phyloP scores from a whole-genome alignment of 306 rosid genomes.

The Prunus mume region DNA sequence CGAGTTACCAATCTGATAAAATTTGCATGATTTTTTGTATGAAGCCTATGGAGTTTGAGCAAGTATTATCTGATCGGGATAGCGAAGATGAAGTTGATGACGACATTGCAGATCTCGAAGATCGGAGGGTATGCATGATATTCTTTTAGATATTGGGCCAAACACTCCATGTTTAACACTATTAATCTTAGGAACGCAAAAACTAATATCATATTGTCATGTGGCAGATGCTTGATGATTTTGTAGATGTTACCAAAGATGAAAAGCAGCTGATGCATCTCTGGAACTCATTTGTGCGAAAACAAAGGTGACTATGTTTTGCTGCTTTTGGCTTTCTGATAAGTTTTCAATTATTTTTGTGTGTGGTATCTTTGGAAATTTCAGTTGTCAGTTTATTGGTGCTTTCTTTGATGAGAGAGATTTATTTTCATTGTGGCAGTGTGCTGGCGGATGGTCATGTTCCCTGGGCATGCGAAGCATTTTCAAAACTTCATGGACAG shows the following conservation, averaged over 20 bases:
- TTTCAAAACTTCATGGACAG: constrained; percentile 76
- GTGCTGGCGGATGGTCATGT: constrained; percentile 97
- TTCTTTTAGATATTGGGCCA: neutral
- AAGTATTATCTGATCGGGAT: constrained; percentile 83
- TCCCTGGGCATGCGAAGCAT: constrained; percentile 98
- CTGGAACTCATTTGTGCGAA: constrained; percentile 94
- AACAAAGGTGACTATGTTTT: constrained; percentile 63
- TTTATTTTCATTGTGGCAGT: constrained; percentile 40
- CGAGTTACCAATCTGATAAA: neutral
- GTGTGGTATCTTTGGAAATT: constrained; percentile 4
- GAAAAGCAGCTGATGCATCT: constrained; percentile 98
- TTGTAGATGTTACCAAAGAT: constrained; percentile 93
- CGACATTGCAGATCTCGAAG: constrained; percentile 93
- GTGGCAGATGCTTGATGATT: constrained; percentile 98
- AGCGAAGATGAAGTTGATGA: constrained; percentile 96
- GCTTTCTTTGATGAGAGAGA: neutral
- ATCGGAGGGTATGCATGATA: constrained; percentile 70
- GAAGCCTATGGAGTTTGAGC: constrained; percentile 89
- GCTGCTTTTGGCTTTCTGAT: constrained; percentile 20
- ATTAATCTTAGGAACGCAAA: neutral
- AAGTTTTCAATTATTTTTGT: no score
- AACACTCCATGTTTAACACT: neutral
- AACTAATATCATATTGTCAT: constrained; percentile 29
- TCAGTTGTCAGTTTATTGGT: constrained; percentile 7
- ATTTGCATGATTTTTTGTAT: constrained; percentile 10